Evolutionary conservation across 257 asterid genomes (phyloP), one percentile per base, ranked within the genome.

Genomic region (Datura wrightii): DNA sequence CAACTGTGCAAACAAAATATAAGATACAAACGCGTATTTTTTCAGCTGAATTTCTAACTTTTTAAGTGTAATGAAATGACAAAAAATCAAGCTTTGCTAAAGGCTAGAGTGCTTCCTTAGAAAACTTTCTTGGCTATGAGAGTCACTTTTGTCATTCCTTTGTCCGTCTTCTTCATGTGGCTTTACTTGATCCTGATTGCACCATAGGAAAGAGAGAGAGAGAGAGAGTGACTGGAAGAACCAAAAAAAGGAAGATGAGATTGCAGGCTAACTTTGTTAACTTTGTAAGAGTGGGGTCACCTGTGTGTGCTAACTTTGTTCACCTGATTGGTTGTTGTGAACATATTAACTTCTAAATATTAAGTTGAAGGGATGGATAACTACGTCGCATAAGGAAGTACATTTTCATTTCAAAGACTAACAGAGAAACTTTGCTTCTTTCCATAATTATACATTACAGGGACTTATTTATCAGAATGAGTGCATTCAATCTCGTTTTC

Each of bases 381-480:
- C 31, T 24, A 74, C 18, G 41, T 48, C 24, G 60, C 41, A 24
- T 41, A 41, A 69, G 53, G 59, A 76, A 76, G 63, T 76, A 76
- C 80, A 31, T 52, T 13, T 50, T 76, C 60, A 6, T 76, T 48
- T 76, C 60, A 24, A 34, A 72, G 79, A 24, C 31, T 24, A 24
- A 72, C 80, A 72, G 18, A 69, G 53, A 76, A 52, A 3, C 63
- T 31, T 34, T 50, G 15, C 62, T 50, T 76, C 62, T 50, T 76
- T 76, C 62, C 15, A 48, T 76, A 3, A 3, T 76, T 6, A 48
- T 76, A 10, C 19, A 6, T 1, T 14, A 31, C 46, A 7, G 8
- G 8, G 82, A 11, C 46, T 48, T 74, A 50, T 76, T 50, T 76
- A 31, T 76, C 82, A 52, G 60, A 48, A 72, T 2, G 19, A 74